Evolutionary conservation across 2,329 filamentous ascomycete species (phyloP).

Genomic region (Trichoderma sp.): DNA sequence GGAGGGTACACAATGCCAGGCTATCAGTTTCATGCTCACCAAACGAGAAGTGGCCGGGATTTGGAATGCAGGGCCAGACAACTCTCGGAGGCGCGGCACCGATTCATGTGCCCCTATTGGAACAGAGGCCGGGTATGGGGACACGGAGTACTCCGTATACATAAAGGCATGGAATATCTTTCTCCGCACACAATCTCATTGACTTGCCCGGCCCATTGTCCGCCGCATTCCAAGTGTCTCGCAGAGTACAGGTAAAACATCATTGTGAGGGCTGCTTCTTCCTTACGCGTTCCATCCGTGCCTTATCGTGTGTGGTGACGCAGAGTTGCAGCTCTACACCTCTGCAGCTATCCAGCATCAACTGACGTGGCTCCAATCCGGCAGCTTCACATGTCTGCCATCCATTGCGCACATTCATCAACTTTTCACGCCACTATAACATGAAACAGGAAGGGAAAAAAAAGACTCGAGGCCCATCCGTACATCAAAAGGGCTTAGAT

Average conservation of each 20-base stretch:
- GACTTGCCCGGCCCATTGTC: background rate
- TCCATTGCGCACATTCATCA: background rate
- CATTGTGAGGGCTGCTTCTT: background rate
- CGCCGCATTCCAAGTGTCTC: background rate
- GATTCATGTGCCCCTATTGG: background rate
- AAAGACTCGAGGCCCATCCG: background rate
- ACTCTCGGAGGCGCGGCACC: conserved; percentile 2
- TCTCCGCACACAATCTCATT: conserved; percentile 11
- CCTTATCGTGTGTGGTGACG: background rate
- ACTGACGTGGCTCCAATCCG: conserved; percentile 21
- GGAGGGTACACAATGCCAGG: background rate
- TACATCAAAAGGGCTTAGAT: background rate
- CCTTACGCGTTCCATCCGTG: background rate
- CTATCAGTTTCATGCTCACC: conserved; percentile 24
- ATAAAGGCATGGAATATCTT: background rate
- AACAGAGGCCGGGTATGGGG: background rate
- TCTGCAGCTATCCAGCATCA: background rate
- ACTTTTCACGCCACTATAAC: conserved; percentile 8
- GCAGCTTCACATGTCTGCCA: background rate
- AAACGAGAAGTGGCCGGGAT: conserved; percentile 10
- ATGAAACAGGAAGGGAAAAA: background rate
- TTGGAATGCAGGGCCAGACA: background rate
- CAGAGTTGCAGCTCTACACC: background rate
- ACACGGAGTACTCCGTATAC: conserved; percentile 14
- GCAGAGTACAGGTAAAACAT: background rate